Conservation (phyloP, 768 basidiomycete species). For the Strobilomyces dryophilus region DNA sequence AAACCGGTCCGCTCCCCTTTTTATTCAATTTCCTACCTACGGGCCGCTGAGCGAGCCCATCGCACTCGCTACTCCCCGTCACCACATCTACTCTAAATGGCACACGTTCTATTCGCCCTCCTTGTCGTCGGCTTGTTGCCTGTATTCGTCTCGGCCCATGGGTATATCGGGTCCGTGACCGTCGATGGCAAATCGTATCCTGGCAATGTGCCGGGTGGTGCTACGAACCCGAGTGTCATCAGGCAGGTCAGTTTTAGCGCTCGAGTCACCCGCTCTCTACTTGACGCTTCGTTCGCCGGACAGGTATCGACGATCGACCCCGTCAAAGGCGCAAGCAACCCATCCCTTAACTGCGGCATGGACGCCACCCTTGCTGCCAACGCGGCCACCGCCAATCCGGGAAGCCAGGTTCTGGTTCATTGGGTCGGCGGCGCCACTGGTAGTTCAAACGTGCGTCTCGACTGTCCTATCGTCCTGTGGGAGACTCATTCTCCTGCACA, state of each 20-base stretch:
- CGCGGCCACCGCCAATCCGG: slow-evolving; percentile 56
- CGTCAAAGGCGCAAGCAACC: slow-evolving; percentile 55
- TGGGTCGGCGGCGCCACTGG: slow-evolving; percentile 48
- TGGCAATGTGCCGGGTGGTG: slow-evolving; percentile 32
- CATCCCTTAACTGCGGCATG: slow-evolving; percentile 56
- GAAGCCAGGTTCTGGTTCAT: slow-evolving; percentile 46
- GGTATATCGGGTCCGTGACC: slow-evolving; percentile 27
- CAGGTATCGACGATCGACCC: slow-evolving; percentile 38
- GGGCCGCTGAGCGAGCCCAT: slow-evolving; percentile 22
- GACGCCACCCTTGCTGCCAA: slow-evolving; percentile 45
- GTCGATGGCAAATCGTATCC: slow-evolving; percentile 27
- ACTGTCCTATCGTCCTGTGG: too few relatives aligned
- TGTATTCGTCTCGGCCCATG: slow-evolving; percentile 27
- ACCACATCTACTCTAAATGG: slow-evolving; percentile 8
- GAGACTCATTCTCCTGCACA: slow-evolving; percentile 10
- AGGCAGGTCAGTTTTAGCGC: slow-evolving; percentile 32
- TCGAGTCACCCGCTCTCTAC: background rate
- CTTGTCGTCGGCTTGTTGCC: slow-evolving; percentile 14
- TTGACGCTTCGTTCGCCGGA: background rate
- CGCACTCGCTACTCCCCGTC: background rate
- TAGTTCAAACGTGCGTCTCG: slow-evolving; percentile 28
- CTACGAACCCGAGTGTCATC: slow-evolving; percentile 37
- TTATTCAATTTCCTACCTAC: slow-evolving; percentile 8
- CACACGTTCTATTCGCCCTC: slow-evolving; percentile 7
- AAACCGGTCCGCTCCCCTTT: background rate